phyloP scores from a whole-genome alignment of 345 rosid species.

The Stellera chamaejasme region DNA sequence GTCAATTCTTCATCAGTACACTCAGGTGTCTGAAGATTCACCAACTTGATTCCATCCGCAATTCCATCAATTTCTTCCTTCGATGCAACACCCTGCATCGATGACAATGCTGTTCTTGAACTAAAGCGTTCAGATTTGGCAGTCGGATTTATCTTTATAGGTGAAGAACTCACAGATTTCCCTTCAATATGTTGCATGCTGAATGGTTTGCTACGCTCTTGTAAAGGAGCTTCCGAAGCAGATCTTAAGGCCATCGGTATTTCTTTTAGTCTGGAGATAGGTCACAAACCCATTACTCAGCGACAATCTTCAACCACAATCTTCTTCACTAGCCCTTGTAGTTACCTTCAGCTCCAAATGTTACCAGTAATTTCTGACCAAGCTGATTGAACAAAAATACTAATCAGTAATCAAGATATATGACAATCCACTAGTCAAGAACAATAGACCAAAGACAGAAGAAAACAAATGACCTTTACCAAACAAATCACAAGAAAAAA shows the following conservation, averaged over 20 bases:
- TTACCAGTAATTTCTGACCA: conserved; percentile 8
- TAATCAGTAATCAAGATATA: no score
- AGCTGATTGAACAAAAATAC: conserved; percentile 15
- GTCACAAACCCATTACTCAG: conserved; percentile 23
- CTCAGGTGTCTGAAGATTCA: conserved; percentile 14
- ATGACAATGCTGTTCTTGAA: conserved; percentile 16
- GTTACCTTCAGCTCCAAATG: conserved; percentile 19
- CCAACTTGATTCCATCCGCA: conserved; percentile 16
- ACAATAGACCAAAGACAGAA: conserved; percentile 17
- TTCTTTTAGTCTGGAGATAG: no score
- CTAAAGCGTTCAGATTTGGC: conserved; percentile 27
- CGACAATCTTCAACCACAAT: conserved; percentile 14
- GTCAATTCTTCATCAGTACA: conserved; percentile 21
- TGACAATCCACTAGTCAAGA: background rate
- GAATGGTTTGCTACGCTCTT: conserved; percentile 25
- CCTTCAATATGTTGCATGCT: conserved; percentile 29
- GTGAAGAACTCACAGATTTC: conserved; percentile 19
- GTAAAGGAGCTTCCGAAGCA: conserved; percentile 30
- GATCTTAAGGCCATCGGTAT: conserved; percentile 51
- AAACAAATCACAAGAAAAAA: conserved; percentile 39
- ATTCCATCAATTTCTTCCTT: conserved; percentile 17
- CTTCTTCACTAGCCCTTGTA: conserved; percentile 13
- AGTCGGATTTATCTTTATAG: conserved; percentile 25
- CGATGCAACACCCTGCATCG: conserved; percentile 16
- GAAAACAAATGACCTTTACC: conserved; percentile 15